phyloP scores from a whole-genome alignment of 495 filamentous ascomycete species.

The Penicillium simplicissimum region DNA sequence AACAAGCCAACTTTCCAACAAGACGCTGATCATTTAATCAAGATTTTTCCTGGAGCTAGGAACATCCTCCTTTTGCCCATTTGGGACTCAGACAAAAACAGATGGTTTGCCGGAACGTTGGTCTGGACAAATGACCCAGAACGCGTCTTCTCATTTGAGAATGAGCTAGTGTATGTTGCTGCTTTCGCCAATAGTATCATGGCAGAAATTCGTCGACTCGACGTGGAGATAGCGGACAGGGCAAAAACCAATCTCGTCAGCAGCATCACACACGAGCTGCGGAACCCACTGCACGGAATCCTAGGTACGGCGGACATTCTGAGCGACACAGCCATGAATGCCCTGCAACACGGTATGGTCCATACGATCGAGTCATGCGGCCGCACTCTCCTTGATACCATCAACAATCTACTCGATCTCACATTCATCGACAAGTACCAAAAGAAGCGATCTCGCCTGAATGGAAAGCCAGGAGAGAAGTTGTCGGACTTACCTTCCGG shows the following conservation, averaged over 20 bases:
- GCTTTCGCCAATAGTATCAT: constrained; percentile 63
- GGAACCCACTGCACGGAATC: constrained; percentile 67
- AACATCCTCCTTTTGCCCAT: constrained; percentile 45
- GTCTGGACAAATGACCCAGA: constrained; percentile 52
- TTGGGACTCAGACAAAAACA: constrained; percentile 58
- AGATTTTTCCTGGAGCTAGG: constrained; percentile 24
- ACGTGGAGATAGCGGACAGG: constrained; percentile 47
- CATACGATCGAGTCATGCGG: constrained; percentile 67
- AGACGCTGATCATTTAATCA: constrained; percentile 25
- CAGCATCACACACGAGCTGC: constrained; percentile 69
- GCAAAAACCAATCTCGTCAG: constrained; percentile 68
- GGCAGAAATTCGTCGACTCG: constrained; percentile 59
- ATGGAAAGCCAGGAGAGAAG: too few species aligned
- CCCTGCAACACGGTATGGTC: constrained; percentile 57
- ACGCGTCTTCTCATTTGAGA: constrained; percentile 39
- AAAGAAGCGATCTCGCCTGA: too few species aligned
- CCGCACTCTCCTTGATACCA: constrained; percentile 66
- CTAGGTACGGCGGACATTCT: constrained; percentile 64
- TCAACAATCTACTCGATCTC: constrained; percentile 65
- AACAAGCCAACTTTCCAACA: constrained; percentile 16
- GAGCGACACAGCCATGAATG: constrained; percentile 54
- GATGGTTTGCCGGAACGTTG: constrained; percentile 63
- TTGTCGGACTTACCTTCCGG: too few species aligned
- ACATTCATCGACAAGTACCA: constrained; percentile 18
- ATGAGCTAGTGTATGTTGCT: constrained; percentile 51